A percentile compares a stretch with the other conserved stretches of the same genome.
Evolutionary conservation across 768 basidiomycete species (phyloP).

Genomic region (Agrocybe pediades): DNA sequence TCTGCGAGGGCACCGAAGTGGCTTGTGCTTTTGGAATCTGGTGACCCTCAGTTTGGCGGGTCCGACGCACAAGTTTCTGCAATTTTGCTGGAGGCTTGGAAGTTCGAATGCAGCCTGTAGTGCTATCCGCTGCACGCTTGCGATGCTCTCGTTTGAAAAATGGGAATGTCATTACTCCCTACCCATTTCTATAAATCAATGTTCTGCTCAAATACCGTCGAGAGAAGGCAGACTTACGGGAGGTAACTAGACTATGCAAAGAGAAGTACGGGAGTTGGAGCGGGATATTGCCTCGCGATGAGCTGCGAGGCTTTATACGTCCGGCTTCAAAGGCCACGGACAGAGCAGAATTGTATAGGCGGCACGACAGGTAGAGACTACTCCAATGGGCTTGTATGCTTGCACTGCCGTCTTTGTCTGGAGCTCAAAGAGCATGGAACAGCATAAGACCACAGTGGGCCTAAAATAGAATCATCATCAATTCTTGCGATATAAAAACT

Average conservation of each 20-base stretch:
- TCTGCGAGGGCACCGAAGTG: no score
- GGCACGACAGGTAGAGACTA: no score
- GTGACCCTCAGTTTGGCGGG: background rate
- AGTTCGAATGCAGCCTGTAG: background rate
- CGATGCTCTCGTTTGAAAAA: background rate
- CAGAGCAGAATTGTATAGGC: no score
- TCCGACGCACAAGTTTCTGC: background rate
- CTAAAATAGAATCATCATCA: background rate
- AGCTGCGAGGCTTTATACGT: no score
- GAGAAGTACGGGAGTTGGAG: no score
- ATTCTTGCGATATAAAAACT: no score
- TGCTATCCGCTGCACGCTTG: background rate
- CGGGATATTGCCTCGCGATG: no score
- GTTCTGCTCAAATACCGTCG: background rate
- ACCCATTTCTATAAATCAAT: background rate
- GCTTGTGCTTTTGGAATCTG: background rate
- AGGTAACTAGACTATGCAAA: no score
- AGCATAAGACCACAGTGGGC: background rate
- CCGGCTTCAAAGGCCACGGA: no score
- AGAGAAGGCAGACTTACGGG: no score
- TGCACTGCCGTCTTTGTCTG: background rate
- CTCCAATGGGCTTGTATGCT: background rate
- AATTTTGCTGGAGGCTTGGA: background rate
- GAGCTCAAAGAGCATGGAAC: background rate
- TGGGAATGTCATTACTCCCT: background rate